Evolutionary conservation across 2,329 filamentous ascomycete species (phyloP), one percentile per base, ranked within the genome.

Genomic region (Cladosporium sp.): DNA sequence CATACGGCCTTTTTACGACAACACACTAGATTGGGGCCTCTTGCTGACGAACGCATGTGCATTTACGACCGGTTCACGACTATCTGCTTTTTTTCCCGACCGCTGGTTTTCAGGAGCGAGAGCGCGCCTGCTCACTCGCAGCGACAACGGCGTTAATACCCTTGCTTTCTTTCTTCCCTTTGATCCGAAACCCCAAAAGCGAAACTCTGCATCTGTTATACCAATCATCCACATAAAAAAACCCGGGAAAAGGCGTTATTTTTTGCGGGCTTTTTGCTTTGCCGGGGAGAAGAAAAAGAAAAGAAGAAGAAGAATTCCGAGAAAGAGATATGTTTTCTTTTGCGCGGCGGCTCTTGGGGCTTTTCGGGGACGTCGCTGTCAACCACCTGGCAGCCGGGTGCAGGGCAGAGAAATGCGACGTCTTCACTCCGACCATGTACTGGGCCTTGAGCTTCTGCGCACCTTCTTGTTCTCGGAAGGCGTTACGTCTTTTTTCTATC

Each of bases 311-410:
- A 33, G 40, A 9, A 35, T 40, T 45, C 19, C 13, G 36, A 40
- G 45, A 38, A 48, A 48, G 45, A 27, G 45, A 48, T 40, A 48
- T 13, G 45, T 40, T 45, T 4, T 11, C n/a, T n/a, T n/a, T 38
- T 40, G 45, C 45, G 45, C 36, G 45, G 45, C 45, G 45, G 45
- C 45, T 48, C 45, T 48, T 48, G 45, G 45, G 45, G 45, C 45
- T 40, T 33, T 22, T 22, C n/a, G 40, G 22, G 22, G 9, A 9
- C 22, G 22, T 35, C 16, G 45, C 49, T n/a, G 49, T 51, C 49
- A 46, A 35, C 49, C 49, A 45, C 36, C 49, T 40, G 49, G 49
- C 41, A 51, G 18, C 49, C 49, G 49, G 49, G 42, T 45, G 49
- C 49, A 51, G 40, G 49, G 36, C 47, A 29, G 32, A n/a, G n/a